phyloP scores from a whole-genome alignment of 441 rosid species.

The Metrosideros polymorpha region DNA sequence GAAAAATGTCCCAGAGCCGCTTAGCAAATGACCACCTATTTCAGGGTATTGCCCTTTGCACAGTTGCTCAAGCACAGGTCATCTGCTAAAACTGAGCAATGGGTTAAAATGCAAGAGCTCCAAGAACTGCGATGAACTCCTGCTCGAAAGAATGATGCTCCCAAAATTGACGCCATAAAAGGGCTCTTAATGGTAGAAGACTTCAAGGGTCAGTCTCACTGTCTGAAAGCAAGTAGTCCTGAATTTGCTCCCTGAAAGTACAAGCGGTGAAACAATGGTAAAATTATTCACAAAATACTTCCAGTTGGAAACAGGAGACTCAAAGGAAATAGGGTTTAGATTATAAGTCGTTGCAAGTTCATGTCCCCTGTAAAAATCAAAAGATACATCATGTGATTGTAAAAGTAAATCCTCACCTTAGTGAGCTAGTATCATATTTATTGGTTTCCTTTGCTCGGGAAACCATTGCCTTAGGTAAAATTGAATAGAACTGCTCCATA shows the following conservation, averaged over 20 bases:
- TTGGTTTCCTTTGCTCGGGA: slow-evolving; percentile 25
- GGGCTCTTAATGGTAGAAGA: background rate
- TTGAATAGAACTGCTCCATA: slow-evolving; percentile 40
- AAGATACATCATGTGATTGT: background rate
- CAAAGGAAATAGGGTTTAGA: background rate
- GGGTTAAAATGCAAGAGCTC: background rate
- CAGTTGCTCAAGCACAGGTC: background rate
- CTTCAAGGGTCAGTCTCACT: slow-evolving; percentile 41
- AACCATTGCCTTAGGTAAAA: slow-evolving; percentile 49
- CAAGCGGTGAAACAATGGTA: background rate
- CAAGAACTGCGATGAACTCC: background rate
- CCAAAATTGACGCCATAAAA: background rate
- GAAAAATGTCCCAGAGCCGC: background rate
- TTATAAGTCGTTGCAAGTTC: background rate
- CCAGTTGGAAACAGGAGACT: background rate
- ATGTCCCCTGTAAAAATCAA: background rate
- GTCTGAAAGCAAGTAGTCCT: slow-evolving; percentile 71
- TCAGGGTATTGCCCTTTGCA: background rate
- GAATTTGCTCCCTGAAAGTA: slow-evolving; percentile 58
- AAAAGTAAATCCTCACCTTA: slow-evolving; percentile 44
- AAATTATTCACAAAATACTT: background rate
- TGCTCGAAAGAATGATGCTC: background rate
- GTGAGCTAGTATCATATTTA: slow-evolving; percentile 13
- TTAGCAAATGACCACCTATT: background rate
- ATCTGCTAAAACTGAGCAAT: background rate